A percentile compares a stretch with the other conserved stretches of the same genome.
phyloP scores from a whole-genome alignment of 176 grass and related monocot genomes.

The Echinochloa phyllopogon region DNA sequence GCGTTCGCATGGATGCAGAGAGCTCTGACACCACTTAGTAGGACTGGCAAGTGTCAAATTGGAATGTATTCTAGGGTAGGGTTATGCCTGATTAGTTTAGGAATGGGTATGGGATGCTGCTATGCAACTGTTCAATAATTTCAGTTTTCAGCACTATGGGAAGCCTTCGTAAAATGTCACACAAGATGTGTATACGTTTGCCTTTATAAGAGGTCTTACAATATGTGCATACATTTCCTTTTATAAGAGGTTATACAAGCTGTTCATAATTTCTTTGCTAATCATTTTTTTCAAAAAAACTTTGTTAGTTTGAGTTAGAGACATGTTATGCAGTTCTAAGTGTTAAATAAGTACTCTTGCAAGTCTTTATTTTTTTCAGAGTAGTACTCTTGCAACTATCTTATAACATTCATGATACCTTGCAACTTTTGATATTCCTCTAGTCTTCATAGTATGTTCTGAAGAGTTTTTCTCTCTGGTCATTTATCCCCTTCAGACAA shows the following conservation, averaged over 20 bases:
- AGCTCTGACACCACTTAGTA: neutral
- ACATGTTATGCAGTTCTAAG: neutral
- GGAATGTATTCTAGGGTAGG: neutral
- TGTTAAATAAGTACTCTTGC: neutral
- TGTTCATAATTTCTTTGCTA: neutral
- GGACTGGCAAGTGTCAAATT: too few species aligned
- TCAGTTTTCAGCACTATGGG: neutral
- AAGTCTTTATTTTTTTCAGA: neutral
- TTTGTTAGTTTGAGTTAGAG: neutral
- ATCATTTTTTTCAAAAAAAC: neutral
- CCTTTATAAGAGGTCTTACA: neutral
- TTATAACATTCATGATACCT: too few species aligned
- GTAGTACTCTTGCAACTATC: neutral
- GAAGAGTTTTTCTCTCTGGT: neutral
- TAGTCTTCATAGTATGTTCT: neutral
- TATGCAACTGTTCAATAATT: neutral
- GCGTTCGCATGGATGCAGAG: neutral
- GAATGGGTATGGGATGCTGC: neutral
- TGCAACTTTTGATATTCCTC: neutral
- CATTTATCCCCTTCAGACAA: neutral
- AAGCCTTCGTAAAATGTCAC: neutral
- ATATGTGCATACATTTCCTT: neutral
- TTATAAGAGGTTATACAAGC: neutral
- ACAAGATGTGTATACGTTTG: too few species aligned
- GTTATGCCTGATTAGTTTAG: neutral